Evolutionary conservation across 2,329 filamentous ascomycete species (phyloP).

Genomic region (Sporothrix globosa): DNA sequence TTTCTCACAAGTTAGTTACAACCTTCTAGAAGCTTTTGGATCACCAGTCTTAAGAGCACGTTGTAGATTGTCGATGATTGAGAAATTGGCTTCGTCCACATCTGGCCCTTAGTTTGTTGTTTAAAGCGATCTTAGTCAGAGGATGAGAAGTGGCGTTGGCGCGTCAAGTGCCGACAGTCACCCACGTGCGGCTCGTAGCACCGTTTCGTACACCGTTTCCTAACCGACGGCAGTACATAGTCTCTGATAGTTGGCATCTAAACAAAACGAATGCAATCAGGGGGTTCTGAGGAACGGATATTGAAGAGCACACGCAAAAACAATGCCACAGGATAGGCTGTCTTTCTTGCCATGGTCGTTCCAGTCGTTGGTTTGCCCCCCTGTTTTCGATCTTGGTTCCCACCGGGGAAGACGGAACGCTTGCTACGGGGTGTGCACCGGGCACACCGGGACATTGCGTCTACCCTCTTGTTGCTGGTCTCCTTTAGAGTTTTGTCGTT

Average conservation of each 20-base stretch:
- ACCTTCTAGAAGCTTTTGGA: constrained; percentile 6
- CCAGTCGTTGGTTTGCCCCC: not conserved
- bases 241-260: no score
- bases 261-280: not conserved
- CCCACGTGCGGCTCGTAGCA: constrained; percentile 17
- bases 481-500: not conserved
- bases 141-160: not conserved
- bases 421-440: constrained; percentile 2
- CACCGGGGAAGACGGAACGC: constrained; percentile 19
- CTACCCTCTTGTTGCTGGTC: not conserved
- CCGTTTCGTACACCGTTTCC: not conserved
- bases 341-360: not conserved
- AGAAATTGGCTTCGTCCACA: not conserved
- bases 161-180: constrained; percentile 17
- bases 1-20: not conserved
- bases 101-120: constrained; percentile 3
- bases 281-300: not conserved
- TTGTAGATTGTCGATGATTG: constrained; percentile 18
- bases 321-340: constrained; percentile 14
- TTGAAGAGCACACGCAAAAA: constrained; percentile 1
- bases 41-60: constrained; percentile 1
- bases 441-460: constrained; percentile 6
- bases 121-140: constrained; percentile 26
- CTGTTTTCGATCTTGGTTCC: not conserved
- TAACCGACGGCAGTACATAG: constrained; percentile 17